phyloP scores from a whole-genome alignment of 768 basidiomycete genomes.

The Fibroporia radiculosa region DNA sequence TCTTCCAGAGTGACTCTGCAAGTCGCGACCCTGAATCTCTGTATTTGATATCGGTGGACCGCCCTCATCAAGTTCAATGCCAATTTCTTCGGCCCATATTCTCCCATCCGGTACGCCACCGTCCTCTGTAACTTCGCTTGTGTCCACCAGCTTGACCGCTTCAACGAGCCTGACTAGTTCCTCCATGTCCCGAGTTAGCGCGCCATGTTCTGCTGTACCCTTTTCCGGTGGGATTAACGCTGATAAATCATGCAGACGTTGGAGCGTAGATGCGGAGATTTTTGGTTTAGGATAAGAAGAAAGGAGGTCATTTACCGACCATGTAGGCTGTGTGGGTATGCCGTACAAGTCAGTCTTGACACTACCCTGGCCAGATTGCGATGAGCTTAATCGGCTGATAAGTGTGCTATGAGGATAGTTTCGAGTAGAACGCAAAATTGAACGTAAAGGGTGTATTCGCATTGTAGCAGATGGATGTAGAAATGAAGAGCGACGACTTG shows the following conservation, averaged over 20 bases:
- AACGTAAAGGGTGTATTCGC: too few species aligned
- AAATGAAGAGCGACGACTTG: too few species aligned
- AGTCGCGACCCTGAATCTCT: conserved; percentile 4
- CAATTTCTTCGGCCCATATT: conserved; percentile 33
- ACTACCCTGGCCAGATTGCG: too few species aligned
- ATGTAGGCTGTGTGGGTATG: conserved; percentile 61
- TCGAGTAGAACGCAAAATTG: too few species aligned
- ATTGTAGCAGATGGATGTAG: too few species aligned
- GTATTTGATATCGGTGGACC: conserved; percentile 1
- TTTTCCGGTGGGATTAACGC: conserved; percentile 62
- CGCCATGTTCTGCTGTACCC: conserved; percentile 43
- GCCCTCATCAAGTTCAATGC: conserved; percentile 22
- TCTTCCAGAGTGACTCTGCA: conserved; percentile 11
- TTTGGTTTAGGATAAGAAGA: conserved; percentile 70
- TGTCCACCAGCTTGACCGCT: conserved; percentile 61
- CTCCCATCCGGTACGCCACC: conserved; percentile 32
- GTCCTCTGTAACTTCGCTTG: conserved; percentile 2
- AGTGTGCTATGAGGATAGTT: too few species aligned
- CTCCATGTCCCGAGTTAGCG: conserved; percentile 53
- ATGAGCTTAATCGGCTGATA: too few species aligned
- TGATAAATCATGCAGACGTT: conserved; percentile 61
- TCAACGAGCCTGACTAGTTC: conserved; percentile 73
- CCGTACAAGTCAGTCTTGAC: conserved; percentile 45
- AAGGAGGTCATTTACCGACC: conserved; percentile 73
- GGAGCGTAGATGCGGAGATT: conserved; percentile 48